Conservation (phyloP, 176 grass and related monocot species). For the Lolium rigidum region DNA sequence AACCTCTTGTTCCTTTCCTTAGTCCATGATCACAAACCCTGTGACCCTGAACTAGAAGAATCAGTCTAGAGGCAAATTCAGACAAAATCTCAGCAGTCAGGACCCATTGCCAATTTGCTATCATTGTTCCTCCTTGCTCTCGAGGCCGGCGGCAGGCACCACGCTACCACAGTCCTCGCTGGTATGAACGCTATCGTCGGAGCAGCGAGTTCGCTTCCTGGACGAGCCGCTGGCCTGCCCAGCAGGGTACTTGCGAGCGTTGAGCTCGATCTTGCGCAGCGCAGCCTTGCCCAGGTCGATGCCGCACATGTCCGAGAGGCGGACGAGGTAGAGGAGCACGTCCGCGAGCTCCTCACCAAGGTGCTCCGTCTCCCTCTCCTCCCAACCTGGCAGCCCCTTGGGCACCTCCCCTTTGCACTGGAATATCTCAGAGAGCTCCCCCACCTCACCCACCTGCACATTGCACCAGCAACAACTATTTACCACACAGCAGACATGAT, state of each 20-base stretch:
- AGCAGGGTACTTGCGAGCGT: slow-evolving; percentile 70
- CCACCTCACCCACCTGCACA: slow-evolving; percentile 74
- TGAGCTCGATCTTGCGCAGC: slow-evolving; percentile 63
- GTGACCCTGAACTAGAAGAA: not conserved
- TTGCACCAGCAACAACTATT: not conserved
- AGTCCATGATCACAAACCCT: not conserved
- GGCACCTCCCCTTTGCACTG: slow-evolving; percentile 86
- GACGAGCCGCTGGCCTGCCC: slow-evolving; percentile 54
- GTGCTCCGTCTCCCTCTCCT: slow-evolving; percentile 70
- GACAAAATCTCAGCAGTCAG: not conserved
- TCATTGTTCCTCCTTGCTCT: not conserved
- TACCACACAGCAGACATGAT: not conserved
- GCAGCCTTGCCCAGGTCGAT: slow-evolving; percentile 62
- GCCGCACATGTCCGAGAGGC: slow-evolving; percentile 75
- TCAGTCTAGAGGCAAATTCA: not conserved
- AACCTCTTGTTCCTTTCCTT: not conserved
- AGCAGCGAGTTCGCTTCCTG: slow-evolving; percentile 40
- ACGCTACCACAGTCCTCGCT: not conserved
- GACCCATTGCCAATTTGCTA: not conserved
- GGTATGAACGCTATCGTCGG: not conserved
- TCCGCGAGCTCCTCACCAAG: slow-evolving; percentile 80
- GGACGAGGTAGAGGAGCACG: slow-evolving; percentile 77
- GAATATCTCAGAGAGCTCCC: slow-evolving; percentile 82
- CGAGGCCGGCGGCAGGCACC: not conserved
- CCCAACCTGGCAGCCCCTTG: slow-evolving; percentile 71